Conservation (phyloP, 169 alveolate species). For the Plasmodium relictum region DNA sequence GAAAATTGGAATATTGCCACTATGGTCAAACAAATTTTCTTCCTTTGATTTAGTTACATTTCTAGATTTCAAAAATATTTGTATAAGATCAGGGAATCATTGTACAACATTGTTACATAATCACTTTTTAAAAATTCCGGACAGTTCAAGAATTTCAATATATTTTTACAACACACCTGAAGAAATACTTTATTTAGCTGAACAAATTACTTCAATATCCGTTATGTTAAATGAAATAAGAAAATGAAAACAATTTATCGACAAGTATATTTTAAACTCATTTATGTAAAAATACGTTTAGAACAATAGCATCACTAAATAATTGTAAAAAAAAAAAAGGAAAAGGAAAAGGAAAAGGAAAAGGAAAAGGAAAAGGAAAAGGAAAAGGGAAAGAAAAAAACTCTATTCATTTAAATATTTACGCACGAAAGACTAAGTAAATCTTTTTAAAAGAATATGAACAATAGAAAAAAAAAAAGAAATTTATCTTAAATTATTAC, state of each 20-base stretch:
- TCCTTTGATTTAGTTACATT: slow-evolving; percentile 57
- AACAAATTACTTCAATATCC: slow-evolving; percentile 36
- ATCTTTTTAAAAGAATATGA: too few species aligned
- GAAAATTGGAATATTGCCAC: slow-evolving; percentile 47
- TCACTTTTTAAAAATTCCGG: slow-evolving; percentile 17
- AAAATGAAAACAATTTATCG: background rate
- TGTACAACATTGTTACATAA: slow-evolving; percentile 49
- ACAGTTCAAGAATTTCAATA: slow-evolving; percentile 32
- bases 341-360: too few species aligned
- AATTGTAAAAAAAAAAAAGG: too few species aligned
- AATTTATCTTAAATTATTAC: too few species aligned
- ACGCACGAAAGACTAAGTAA: too few species aligned
- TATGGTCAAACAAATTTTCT: slow-evolving; percentile 53
- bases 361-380: too few species aligned
- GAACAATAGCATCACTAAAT: too few species aligned
- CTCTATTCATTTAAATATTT: too few species aligned
- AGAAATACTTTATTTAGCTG: slow-evolving; percentile 38
- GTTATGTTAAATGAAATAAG: slow-evolving; percentile 13
- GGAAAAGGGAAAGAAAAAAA: too few species aligned
- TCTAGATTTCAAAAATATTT: slow-evolving; percentile 59
- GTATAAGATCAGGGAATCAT: slow-evolving; percentile 67
- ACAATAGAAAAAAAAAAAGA: too few species aligned
- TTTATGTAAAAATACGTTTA: too few species aligned
- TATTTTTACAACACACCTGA: slow-evolving; percentile 69
- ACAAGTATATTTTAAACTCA: background rate